Evolutionary conservation across 352 stramenopile species (phyloP).

Genomic region (Globisporangium echinulatum): DNA sequence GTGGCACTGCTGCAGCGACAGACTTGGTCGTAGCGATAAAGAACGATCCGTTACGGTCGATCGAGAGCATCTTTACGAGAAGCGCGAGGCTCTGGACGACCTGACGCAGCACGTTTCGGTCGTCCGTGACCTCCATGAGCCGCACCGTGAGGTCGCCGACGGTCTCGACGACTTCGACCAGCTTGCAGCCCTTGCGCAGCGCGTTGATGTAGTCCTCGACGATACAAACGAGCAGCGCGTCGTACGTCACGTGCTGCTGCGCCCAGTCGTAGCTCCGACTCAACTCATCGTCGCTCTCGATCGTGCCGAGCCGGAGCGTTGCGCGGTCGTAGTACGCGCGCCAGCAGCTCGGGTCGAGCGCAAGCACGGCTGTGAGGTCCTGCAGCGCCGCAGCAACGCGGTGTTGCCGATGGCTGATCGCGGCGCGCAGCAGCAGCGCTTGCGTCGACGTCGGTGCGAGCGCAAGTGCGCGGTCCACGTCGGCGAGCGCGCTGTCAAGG

Average conservation of each 20-base stretch:
- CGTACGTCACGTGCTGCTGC: constrained; percentile 42
- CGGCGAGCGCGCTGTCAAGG: constrained; percentile 40
- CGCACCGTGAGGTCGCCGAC: constrained; percentile 62
- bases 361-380: constrained; percentile 53
- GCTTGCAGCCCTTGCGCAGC: constrained; percentile 58
- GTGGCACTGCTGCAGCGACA: not conserved
- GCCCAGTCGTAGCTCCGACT: constrained; percentile 62
- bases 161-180: constrained; percentile 70
- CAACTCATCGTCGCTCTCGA: constrained; percentile 61
- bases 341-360: constrained; percentile 62
- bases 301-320: constrained; percentile 50
- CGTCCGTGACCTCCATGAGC: constrained; percentile 58
- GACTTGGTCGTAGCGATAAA: constrained; percentile 13
- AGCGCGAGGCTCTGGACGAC: constrained; percentile 59
- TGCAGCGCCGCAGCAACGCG: constrained; percentile 45
- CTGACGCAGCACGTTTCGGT: constrained; percentile 50
- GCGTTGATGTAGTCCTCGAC: constrained; percentile 75
- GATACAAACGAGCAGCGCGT: constrained; percentile 48
- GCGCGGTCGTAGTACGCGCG: constrained; percentile 76
- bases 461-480: constrained; percentile 51
- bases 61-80: constrained; percentile 41
- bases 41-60: constrained; percentile 29
- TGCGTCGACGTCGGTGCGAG: constrained; percentile 63
- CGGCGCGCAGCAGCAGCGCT: constrained; percentile 54
- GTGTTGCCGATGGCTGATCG: constrained; percentile 50